Evolutionary conservation across 345 rosid species (phyloP), one percentile per base, ranked within the genome.

Genomic region (Rubroshorea leprosula): DNA sequence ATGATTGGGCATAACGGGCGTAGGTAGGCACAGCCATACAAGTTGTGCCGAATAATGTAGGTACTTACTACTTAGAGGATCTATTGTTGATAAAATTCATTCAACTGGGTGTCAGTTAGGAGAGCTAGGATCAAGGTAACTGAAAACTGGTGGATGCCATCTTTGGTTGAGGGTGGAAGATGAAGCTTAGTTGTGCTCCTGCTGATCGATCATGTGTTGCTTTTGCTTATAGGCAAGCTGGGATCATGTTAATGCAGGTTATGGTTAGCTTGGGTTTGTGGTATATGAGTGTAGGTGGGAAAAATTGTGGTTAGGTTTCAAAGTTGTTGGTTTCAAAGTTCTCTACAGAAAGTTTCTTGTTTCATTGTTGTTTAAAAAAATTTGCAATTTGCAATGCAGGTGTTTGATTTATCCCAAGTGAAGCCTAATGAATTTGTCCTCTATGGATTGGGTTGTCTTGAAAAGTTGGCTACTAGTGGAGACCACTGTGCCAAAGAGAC

Each of bases 381-480:
- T 49, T 62, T 49, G 31, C n/a, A n/a, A n/a, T n/a, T n/a, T n/a
- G n/a, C n/a, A 27, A 54, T 72, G 67, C 69, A 92, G 96, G 92
- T 94, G 44, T 90, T 87, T 74, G 99, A 94, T 61, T 65, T 90
- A 13, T 71, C 81, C 47, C 78, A 78, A 29, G 97, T 94, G 72
- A 94, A 78, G 75, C 97, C 97, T 31, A 39, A 67, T 52, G 92
- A 90, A 68, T 85, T 94, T 73, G 84, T 90, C 27, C 58, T 62
- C 60, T 82, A 74, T 77, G 99, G 97, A 63, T 71, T 94, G 83
- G 86, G 78, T 23, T 87, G 86, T 56, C 62, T 94, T 26, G 99
- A 94, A 72, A 74, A 72, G 66, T 76, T 90, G 70, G 92, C 81
- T n/a, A 59, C 65, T 17, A 75, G 59, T 22, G 99, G 97, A 16